Evolutionary conservation across 2,329 filamentous ascomycete genomes (phyloP).

Genomic region (Akanthomyces uredinophilus): DNA sequence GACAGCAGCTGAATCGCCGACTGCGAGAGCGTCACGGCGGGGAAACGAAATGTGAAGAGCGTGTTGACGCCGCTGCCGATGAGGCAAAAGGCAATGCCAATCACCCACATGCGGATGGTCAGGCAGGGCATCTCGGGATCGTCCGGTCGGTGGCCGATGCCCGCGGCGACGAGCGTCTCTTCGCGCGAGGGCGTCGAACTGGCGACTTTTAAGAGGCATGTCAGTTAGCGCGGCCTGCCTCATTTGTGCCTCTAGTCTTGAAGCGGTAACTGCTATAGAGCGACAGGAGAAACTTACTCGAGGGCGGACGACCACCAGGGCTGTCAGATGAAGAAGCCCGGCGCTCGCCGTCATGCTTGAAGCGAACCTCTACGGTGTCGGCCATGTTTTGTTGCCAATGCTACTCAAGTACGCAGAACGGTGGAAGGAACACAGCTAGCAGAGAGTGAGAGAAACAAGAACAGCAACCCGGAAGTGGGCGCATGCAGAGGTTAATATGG

Average conservation of each 20-base stretch:
- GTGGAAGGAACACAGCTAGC: not conserved
- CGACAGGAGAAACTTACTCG: not conserved
- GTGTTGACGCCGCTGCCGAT: slow-evolving; percentile 35
- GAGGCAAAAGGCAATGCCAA: slow-evolving; percentile 33
- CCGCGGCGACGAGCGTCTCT: slow-evolving; percentile 27
- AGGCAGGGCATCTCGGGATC: slow-evolving; percentile 27
- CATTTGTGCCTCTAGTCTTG: not conserved
- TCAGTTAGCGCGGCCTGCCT: too few relatives aligned
- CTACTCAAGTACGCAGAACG: not conserved
- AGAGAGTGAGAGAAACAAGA: not conserved
- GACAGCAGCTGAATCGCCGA: slow-evolving; percentile 37
- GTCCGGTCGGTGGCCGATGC: slow-evolving; percentile 25
- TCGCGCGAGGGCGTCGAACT: slow-evolving; percentile 15
- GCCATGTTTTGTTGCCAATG: not conserved
- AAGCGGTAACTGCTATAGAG: not conserved
- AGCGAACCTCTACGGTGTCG: slow-evolving; percentile 7
- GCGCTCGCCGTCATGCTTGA: not conserved
- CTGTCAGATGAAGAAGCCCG: not conserved
- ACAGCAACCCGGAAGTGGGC: not conserved
- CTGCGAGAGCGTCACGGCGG: slow-evolving; percentile 28
- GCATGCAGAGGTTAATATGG: not conserved
- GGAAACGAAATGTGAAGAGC: slow-evolving; percentile 34
- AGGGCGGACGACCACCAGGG: not conserved
- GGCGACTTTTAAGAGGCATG: not conserved
- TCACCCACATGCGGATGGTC: slow-evolving; percentile 36